Percentiles rank a stretch among this genome's conserved stretches.
These are phyloP conservation scores for Solanum lycopersicoides DNA, from an alignment of 257 asterid species.

Conservation along the genomic window DNA sequence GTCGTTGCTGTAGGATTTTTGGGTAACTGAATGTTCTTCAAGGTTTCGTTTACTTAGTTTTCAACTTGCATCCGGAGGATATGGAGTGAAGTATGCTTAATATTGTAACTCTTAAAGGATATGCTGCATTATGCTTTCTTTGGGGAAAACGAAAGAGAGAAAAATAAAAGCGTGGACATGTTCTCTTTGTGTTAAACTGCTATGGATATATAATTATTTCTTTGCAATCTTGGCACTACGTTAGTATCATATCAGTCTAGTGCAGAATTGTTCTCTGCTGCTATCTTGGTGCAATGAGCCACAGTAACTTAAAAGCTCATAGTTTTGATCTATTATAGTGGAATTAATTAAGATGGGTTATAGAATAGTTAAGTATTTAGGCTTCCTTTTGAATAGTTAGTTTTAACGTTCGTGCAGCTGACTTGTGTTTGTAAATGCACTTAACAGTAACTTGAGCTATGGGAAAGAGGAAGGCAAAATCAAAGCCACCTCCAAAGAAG, in stretches of 20 bases:
- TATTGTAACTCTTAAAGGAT: not conserved
- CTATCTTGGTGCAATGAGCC: not conserved
- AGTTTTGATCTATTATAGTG: not conserved
- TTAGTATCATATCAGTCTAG: not conserved
- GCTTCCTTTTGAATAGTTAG: not conserved
- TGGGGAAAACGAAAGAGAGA: not conserved
- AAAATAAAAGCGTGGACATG: not conserved
- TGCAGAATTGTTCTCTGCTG: not conserved
- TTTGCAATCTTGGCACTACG: not conserved
- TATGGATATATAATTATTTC: not conserved
- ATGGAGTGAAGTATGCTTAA: not conserved
- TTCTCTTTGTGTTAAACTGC: not conserved
- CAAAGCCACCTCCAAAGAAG: constrained; percentile 16
- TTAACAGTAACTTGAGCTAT: constrained; percentile 1
- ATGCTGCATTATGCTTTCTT: not conserved
- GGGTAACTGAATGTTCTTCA: not conserved
- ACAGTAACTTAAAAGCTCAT: not conserved
- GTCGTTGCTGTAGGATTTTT: not conserved
- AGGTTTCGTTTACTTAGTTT: not conserved
- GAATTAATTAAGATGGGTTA: not conserved
- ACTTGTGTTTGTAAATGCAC: not conserved
- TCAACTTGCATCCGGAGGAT: not conserved
- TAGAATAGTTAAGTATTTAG: not conserved
- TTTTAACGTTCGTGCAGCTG: not conserved
- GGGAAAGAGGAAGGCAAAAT: constrained; percentile 14